These are phyloP conservation scores for Botryobasidium botryosum DNA, from an alignment of 768 basidiomycete species.

Conservation along the genomic window DNA sequence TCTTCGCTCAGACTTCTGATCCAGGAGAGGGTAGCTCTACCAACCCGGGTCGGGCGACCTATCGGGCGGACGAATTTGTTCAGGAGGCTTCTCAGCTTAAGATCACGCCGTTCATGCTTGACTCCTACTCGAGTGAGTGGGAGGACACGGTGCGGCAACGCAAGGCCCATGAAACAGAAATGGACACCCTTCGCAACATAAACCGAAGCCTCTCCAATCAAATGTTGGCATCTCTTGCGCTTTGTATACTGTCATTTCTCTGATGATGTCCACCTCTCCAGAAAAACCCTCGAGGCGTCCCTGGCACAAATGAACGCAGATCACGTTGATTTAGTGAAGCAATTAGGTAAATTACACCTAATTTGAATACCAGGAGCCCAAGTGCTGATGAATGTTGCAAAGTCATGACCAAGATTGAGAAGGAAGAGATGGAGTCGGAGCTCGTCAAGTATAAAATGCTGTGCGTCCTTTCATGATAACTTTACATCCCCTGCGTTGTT, in stretches of 20 bases:
- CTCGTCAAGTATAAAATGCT: constrained; percentile 87
- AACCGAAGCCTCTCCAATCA: constrained; percentile 63
- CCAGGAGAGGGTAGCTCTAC: neutral
- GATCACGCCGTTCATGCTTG: constrained; percentile 94
- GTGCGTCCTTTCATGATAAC: constrained; percentile 29
- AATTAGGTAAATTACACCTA: constrained; percentile 16
- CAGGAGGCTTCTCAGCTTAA: constrained; percentile 68
- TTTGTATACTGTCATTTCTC: constrained; percentile 1
- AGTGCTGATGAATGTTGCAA: constrained; percentile 57
- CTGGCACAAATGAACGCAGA: constrained; percentile 68
- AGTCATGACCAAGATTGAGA: constrained; percentile 71
- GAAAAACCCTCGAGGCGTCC: constrained; percentile 63
- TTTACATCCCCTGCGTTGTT: neutral
- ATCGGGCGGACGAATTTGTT: constrained; percentile 69
- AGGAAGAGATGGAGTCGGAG: constrained; percentile 87
- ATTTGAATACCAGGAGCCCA: neutral
- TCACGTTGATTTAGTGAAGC: constrained; percentile 50
- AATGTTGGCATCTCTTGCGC: constrained; percentile 39
- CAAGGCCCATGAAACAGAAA: constrained; percentile 68
- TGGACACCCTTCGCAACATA: constrained; percentile 64
- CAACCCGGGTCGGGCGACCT: constrained; percentile 15
- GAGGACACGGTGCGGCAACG: constrained; percentile 59
- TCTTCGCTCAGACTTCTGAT: neutral
- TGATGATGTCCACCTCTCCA: constrained; percentile 19
- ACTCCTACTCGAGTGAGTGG: constrained; percentile 77